A percentile compares a stretch with the other conserved stretches of the same genome.
phyloP scores from a whole-genome alignment of 1,139 yeast species.

The Pichia sp. region DNA sequence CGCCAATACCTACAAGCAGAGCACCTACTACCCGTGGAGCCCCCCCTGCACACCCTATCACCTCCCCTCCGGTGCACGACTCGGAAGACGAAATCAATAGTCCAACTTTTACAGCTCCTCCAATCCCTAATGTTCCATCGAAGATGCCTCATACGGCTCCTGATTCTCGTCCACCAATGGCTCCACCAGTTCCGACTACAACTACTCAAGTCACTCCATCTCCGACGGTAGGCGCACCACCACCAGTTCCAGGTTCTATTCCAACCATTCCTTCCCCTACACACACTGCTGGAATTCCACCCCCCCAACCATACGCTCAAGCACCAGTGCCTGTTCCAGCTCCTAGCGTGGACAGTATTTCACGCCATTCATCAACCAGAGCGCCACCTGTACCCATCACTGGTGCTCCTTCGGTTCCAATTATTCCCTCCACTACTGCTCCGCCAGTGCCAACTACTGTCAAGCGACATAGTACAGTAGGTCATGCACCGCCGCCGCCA shows the following conservation, averaged over 20 bases:
- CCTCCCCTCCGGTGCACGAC: background rate
- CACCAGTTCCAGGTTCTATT: slow-evolving; percentile 16
- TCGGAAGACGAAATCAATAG: background rate
- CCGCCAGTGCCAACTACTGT: slow-evolving; percentile 15
- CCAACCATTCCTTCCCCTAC: slow-evolving; percentile 22
- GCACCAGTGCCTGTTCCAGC: slow-evolving; percentile 12
- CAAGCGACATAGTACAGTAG: slow-evolving; percentile 8
- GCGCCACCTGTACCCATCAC: slow-evolving; percentile 18
- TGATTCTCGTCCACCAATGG: slow-evolving; percentile 19
- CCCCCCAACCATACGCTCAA: slow-evolving; percentile 26
- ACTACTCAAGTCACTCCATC: slow-evolving; percentile 23
- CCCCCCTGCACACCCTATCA: slow-evolving; percentile 7
- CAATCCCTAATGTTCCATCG: slow-evolving; percentile 13
- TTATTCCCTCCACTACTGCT: slow-evolving; percentile 18
- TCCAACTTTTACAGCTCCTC: slow-evolving; percentile 14
- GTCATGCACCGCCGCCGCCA: slow-evolving; percentile 21
- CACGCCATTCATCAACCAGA: slow-evolving; percentile 8
- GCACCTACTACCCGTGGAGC: slow-evolving; percentile 6
- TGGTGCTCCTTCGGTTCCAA: slow-evolving; percentile 18
- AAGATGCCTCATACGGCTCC: slow-evolving; percentile 14
- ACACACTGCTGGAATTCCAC: slow-evolving; percentile 8
- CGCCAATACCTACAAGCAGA: background rate
- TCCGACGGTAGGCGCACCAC: slow-evolving; percentile 23
- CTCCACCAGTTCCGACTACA: slow-evolving; percentile 19
- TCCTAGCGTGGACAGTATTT: slow-evolving; percentile 1